Conservation (phyloP, 805 yeast genomes). For the Yarrowia osloensis region DNA sequence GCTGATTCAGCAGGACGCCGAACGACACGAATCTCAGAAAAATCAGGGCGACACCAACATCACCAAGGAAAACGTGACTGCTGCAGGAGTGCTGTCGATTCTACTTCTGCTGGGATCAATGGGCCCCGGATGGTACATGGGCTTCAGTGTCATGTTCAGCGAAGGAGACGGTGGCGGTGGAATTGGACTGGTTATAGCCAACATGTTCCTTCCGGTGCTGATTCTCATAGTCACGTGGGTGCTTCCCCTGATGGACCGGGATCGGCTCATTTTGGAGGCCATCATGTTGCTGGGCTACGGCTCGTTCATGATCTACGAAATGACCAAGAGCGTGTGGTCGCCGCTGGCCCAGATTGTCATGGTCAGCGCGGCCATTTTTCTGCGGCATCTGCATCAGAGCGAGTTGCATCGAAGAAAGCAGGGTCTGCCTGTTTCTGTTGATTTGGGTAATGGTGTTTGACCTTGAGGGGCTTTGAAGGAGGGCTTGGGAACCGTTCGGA, state of each 20-base stretch:
- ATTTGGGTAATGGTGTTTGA: not conserved
- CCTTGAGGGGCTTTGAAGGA: no score
- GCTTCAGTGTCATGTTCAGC: not conserved
- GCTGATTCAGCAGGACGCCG: not conserved
- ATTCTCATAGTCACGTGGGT: not conserved
- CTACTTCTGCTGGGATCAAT: not conserved
- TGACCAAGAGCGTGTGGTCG: slow-evolving; percentile 6
- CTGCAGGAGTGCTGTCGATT: slow-evolving; percentile 1
- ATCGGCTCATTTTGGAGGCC: not conserved
- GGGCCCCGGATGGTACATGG: slow-evolving; percentile 18
- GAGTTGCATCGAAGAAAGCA: not conserved
- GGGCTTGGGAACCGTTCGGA: no score
- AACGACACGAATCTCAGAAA: not conserved
- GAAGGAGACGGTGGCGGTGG: not conserved
- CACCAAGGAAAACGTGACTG: not conserved
- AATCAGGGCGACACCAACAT: not conserved
- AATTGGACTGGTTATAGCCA: not conserved
- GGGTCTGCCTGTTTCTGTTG: not conserved
- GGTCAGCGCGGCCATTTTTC: slow-evolving; percentile 3
- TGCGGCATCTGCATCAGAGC: not conserved
- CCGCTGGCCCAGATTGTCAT: slow-evolving; percentile 2
- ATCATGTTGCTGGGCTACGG: not conserved
- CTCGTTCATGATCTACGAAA: slow-evolving; percentile 15
- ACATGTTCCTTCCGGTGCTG: not conserved
- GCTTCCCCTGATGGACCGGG: slow-evolving; percentile 3